Percentiles rank a stretch among this genome's conserved stretches.
Evolutionary conservation across 1,284 basidiomycete species (phyloP).

Genomic region (Mycena citricolor): DNA sequence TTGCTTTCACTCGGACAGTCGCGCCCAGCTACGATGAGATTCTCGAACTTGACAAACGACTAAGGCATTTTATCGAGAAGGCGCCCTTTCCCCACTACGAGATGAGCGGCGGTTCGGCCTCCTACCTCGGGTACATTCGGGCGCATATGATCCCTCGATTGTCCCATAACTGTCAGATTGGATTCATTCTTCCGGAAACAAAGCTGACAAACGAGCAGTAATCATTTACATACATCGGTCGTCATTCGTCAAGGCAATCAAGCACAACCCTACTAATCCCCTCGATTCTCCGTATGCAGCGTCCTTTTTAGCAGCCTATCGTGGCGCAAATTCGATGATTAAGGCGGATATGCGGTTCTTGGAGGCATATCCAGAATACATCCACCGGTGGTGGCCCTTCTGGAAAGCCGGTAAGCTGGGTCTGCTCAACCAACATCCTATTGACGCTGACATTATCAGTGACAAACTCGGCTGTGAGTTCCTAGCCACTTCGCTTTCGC

Average conservation of each 20-base stretch:
- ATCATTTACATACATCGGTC: conserved; percentile 17
- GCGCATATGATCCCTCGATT: conserved; percentile 13
- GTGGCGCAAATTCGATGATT: conserved; percentile 20
- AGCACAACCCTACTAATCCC: conserved; percentile 10
- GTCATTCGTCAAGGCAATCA: conserved; percentile 19
- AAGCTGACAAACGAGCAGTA: conserved; percentile 14
- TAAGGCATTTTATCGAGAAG: conserved; percentile 9
- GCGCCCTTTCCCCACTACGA: conserved; percentile 4
- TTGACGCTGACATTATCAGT: conserved; percentile 8
- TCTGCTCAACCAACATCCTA: background rate
- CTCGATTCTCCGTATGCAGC: conserved; percentile 15
- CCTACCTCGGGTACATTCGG: conserved; percentile 13
- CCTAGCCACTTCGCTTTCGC: background rate
- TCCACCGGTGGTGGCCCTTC: conserved; percentile 22
- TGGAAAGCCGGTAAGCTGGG: conserved; percentile 23
- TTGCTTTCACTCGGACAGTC: conserved; percentile 5
- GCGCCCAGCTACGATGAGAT: conserved; percentile 19
- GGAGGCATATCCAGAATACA: conserved; percentile 12
- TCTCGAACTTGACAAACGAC: conserved; percentile 13
- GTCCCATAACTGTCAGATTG: conserved; percentile 10
- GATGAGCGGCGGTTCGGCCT: conserved; percentile 1
- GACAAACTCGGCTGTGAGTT: conserved; percentile 17
- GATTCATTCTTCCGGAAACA: too few relatives aligned
- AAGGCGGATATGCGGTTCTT: conserved; percentile 19
- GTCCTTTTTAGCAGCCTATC: conserved; percentile 18